Conservation (phyloP, 305 asterid species). For the Lippia alba region DNA sequence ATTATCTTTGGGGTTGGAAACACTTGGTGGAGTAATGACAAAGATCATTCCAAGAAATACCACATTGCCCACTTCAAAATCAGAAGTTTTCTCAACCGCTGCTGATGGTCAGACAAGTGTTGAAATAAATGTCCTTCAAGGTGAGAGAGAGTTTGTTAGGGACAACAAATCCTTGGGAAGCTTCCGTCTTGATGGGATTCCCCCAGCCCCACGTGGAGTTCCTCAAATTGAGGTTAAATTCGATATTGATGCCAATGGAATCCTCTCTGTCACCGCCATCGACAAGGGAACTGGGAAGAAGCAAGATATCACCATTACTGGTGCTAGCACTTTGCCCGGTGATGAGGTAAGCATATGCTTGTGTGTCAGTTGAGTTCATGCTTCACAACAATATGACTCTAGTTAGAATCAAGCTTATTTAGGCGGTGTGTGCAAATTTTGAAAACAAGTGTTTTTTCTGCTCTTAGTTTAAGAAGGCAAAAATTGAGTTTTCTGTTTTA, state of each 20-base stretch:
- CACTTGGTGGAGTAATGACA: slow-evolving; percentile 98
- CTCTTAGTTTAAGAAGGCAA: too few species aligned
- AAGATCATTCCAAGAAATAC: slow-evolving; percentile 94
- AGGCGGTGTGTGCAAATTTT: too few species aligned
- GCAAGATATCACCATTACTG: slow-evolving; percentile 95
- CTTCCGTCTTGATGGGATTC: slow-evolving; percentile 96
- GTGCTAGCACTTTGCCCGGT: slow-evolving; percentile 93
- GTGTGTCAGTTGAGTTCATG: too few species aligned
- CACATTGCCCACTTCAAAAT: slow-evolving; percentile 91
- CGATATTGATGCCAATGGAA: slow-evolving; percentile 95
- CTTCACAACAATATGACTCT: too few species aligned
- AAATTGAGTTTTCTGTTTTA: too few species aligned
- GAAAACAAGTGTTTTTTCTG: too few species aligned
- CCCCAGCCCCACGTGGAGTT: slow-evolving; percentile 98
- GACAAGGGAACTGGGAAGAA: slow-evolving; percentile 97
- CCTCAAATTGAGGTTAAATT: slow-evolving; percentile 97
- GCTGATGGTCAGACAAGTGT: slow-evolving; percentile 99
- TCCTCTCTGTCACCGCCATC: slow-evolving; percentile 85
- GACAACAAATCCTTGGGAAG: slow-evolving; percentile 96
- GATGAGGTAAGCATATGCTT: slow-evolving; percentile 63
- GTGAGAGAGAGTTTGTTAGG: slow-evolving; percentile 95
- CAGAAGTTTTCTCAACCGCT: slow-evolving; percentile 97
- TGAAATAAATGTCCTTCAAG: slow-evolving; percentile 95
- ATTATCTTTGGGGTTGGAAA: slow-evolving; percentile 87
- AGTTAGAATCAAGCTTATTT: too few species aligned